phyloP scores from a whole-genome alignment of 2,329 filamentous ascomycete species.

The Neopestalotiopsis sp. region DNA sequence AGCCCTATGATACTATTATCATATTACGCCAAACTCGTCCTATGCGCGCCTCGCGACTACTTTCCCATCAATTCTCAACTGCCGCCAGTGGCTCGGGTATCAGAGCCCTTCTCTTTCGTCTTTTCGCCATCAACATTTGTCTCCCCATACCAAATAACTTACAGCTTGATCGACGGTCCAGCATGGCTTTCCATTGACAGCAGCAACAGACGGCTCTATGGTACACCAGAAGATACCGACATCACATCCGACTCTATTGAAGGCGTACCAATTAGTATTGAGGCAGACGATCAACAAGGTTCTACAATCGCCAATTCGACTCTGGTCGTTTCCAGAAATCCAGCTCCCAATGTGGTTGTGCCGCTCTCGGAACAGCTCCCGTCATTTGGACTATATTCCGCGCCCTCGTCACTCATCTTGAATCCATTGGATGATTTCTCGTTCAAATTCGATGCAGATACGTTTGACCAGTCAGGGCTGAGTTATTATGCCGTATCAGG shows the following conservation, averaged over 20 bases:
- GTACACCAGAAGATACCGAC: constrained; percentile 66
- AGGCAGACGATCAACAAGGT: constrained; percentile 71
- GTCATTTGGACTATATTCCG: constrained; percentile 62
- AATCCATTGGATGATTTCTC: constrained; percentile 58
- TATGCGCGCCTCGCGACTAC: constrained; percentile 47
- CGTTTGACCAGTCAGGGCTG: constrained; percentile 65
- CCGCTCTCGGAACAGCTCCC: constrained; percentile 64
- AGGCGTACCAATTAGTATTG: constrained; percentile 66
- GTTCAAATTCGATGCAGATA: constrained; percentile 59
- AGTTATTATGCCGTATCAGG: constrained; percentile 79
- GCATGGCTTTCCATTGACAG: constrained; percentile 77
- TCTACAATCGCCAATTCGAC: constrained; percentile 69
- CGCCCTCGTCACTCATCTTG: constrained; percentile 62
- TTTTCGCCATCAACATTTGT: constrained; percentile 78
- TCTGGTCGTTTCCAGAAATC: constrained; percentile 68
- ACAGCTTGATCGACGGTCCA: constrained; percentile 69
- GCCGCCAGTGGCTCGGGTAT: constrained; percentile 76
- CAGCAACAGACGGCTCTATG: constrained; percentile 67
- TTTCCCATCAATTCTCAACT: constrained; percentile 88
- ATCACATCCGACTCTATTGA: constrained; percentile 57
- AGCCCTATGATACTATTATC: constrained; percentile 28
- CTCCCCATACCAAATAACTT: constrained; percentile 64
- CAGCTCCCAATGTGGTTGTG: constrained; percentile 57
- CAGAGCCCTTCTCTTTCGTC: constrained; percentile 69
- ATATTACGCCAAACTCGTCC: constrained; percentile 37